Conservation (phyloP, 805 yeast species). For the Ogataea pini region DNA sequence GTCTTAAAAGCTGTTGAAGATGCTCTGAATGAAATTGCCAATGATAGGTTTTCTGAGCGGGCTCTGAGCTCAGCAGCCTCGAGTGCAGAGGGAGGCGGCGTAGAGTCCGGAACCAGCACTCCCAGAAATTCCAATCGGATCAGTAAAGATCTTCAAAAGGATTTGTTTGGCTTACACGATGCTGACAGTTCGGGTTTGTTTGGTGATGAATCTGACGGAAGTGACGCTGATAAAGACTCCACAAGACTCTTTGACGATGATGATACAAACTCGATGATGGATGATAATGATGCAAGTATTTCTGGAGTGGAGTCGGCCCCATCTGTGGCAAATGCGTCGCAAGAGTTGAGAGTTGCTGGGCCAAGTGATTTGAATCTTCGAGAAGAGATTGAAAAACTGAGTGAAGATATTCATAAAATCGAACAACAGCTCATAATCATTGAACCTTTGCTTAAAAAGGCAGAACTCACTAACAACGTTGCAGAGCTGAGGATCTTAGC, state of each 20-base stretch:
- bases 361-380: constrained; percentile 68
- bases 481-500: constrained; percentile 66
- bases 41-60: constrained; percentile 18
- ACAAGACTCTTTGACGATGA: constrained; percentile 37
- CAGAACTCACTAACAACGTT: constrained; percentile 78
- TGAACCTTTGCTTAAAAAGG: constrained; percentile 70
- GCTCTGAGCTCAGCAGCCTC: constrained; percentile 7
- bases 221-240: constrained; percentile 29
- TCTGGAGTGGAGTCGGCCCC: constrained; percentile 18
- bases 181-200: constrained; percentile 22
- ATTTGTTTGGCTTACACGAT: constrained; percentile 33
- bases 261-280: constrained; percentile 16
- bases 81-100: constrained; percentile 18
- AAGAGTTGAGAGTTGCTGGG: constrained; percentile 50
- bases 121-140: constrained; percentile 29
- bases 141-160: constrained; percentile 33
- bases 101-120: constrained; percentile 17
- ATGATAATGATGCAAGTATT: constrained; percentile 15
- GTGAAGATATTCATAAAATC: constrained; percentile 56
- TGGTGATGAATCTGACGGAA: constrained; percentile 16
- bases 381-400: constrained; percentile 64
- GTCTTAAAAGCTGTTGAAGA: constrained; percentile 36
- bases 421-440: constrained; percentile 64
- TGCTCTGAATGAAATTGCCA: constrained; percentile 63
- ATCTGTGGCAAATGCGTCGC: constrained; percentile 24